Evolutionary conservation across 306 rosid genomes (phyloP).

Genomic region (Trifolium dubium): DNA sequence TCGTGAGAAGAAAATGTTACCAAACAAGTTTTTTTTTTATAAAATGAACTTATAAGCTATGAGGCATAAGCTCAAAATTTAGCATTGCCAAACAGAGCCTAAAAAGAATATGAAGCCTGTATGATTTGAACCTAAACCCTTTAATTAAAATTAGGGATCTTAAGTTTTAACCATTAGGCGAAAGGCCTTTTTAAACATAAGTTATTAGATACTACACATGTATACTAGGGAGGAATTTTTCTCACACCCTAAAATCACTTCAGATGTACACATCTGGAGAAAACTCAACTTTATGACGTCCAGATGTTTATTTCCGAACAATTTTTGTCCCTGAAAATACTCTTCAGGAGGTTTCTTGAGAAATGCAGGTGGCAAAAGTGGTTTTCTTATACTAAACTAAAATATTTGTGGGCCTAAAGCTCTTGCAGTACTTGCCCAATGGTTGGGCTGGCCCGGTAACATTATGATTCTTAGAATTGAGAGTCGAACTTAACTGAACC

Average conservation of each 20-base stretch:
- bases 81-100: no score
- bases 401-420: not conserved
- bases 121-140: not conserved
- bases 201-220: not conserved
- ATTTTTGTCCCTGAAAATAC: not conserved
- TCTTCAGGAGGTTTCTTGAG: not conserved
- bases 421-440: not conserved
- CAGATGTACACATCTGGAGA: not conserved
- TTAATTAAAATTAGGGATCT: not conserved
- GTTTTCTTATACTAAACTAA: not conserved
- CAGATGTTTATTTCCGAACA: not conserved
- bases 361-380: not conserved
- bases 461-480: no score
- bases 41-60: no score
- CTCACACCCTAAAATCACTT: not conserved
- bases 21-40: no score
- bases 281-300: not conserved
- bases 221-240: not conserved
- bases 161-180: not conserved
- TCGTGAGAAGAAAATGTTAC: no score
- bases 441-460: not conserved
- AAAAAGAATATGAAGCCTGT: not conserved
- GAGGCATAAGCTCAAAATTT: no score
- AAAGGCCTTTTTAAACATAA: not conserved
- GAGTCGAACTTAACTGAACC: no score